phyloP scores from a whole-genome alignment of 192 early-diverging fungal species.

The Gorgonomyces haynaldii region DNA sequence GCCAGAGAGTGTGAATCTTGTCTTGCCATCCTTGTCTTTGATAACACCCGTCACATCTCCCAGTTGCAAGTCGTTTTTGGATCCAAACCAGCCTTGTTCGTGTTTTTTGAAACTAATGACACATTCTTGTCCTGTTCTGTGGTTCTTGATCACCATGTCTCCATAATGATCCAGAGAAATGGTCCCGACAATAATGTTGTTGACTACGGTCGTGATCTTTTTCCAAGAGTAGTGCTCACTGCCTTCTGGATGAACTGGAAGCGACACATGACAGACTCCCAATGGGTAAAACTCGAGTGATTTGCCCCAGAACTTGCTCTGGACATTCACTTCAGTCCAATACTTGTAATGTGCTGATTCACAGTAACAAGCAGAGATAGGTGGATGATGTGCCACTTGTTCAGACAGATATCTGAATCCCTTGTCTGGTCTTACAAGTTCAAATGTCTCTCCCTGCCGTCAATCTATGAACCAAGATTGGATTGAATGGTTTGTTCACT shows the following conservation, averaged over 20 bases:
- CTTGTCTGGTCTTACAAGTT: conserved; percentile 69
- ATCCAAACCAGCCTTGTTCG: conserved; percentile 36
- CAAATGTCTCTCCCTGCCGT: conserved; percentile 67
- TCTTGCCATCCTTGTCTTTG: conserved; percentile 21
- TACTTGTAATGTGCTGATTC: conserved; percentile 71
- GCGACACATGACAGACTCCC: conserved; percentile 67
- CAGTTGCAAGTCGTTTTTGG: conserved; percentile 21
- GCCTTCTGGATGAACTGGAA: conserved; percentile 46
- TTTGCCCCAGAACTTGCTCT: conserved; percentile 77
- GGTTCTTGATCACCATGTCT: conserved; percentile 71
- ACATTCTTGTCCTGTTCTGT: conserved; percentile 70
- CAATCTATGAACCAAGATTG: conserved; percentile 41
- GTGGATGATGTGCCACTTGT: conserved; percentile 84
- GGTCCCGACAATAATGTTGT: conserved; percentile 75
- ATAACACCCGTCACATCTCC: conserved; percentile 21
- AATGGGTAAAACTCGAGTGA: conserved; percentile 70
- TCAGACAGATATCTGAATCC: conserved; percentile 72
- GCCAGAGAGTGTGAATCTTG: conserved; percentile 17
- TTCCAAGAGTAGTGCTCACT: conserved; percentile 63
- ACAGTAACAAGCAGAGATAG: conserved; percentile 76
- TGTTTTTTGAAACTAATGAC: conserved; percentile 62
- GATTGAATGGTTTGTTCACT: conserved; percentile 78
- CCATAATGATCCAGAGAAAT: conserved; percentile 80
- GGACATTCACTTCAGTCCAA: conserved; percentile 78
- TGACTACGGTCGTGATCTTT: conserved; percentile 76